These are phyloP conservation scores for Huiozyma sinensis DNA, from an alignment of 805 yeast species.

Conservation along the genomic window DNA sequence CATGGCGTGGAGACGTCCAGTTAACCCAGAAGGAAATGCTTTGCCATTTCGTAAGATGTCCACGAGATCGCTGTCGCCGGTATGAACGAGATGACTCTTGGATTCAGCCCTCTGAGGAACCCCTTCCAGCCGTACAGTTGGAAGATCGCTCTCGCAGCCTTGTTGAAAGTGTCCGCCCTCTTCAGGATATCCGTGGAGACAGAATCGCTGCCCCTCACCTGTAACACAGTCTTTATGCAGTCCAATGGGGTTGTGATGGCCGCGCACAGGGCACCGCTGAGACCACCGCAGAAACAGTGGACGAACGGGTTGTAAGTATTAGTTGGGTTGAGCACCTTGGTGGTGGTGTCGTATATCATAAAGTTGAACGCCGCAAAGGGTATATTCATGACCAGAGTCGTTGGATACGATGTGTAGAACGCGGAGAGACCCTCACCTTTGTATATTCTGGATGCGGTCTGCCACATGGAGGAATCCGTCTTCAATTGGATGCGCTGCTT, in stretches of 20 bases:
- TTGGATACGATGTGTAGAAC: conserved; percentile 87
- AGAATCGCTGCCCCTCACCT: conserved; percentile 52
- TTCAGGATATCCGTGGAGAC: conserved; percentile 33
- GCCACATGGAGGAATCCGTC: conserved; percentile 17
- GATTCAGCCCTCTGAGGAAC: conserved; percentile 76
- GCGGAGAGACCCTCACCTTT: conserved; percentile 61
- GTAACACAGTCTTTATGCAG: conserved; percentile 83
- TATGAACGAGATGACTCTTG: conserved; percentile 84
- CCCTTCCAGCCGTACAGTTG: conserved; percentile 50
- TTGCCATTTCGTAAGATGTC: conserved; percentile 98
- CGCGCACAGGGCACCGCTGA: conserved; percentile 92
- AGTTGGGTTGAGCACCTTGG: conserved; percentile 69
- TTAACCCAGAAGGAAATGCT: conserved; percentile 31
- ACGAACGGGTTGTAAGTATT: conserved; percentile 75
- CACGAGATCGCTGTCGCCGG: conserved; percentile 96
- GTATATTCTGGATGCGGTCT: conserved; percentile 35
- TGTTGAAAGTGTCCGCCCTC: conserved; percentile 51
- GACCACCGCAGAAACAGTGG: conserved; percentile 87
- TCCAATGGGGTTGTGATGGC: conserved; percentile 92
- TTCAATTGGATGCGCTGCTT: conserved; percentile 86
- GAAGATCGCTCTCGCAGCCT: conserved; percentile 63
- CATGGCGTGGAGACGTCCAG: neutral
- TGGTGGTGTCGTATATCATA: conserved; percentile 78
- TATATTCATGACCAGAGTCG: conserved; percentile 81
- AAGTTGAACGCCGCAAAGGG: conserved; percentile 94